A percentile compares a stretch with the other conserved stretches of the same genome.
Evolutionary conservation across 495 filamentous ascomycete genomes (phyloP).

Genomic region (Beverwykella pulmonaria): DNA sequence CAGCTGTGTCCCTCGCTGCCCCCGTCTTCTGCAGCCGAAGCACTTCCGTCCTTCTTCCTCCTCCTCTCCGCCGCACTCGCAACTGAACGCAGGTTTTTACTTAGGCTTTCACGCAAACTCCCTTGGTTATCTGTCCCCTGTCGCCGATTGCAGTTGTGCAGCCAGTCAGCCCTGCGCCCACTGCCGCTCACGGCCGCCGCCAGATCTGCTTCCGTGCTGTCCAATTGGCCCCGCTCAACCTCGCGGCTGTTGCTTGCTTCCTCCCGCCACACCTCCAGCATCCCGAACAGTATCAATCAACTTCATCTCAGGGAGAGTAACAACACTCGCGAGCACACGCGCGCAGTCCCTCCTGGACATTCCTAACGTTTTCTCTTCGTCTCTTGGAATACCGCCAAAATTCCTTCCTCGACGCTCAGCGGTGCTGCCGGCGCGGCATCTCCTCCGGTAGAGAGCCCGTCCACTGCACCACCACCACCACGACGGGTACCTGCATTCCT

Average conservation of each 20-base stretch:
- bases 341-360: background rate
- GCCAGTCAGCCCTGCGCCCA: background rate
- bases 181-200: background rate
- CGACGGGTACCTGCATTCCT: conserved; percentile 18
- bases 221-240: conserved; percentile 13
- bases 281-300: background rate
- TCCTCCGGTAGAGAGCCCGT: conserved; percentile 16
- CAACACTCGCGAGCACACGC: background rate
- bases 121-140: no score
- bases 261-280: conserved; percentile 5
- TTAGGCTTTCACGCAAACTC: no score
- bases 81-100: no score
- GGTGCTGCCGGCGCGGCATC: conserved; percentile 21
- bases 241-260: background rate
- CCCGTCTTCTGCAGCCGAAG: conserved; percentile 1
- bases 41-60: background rate
- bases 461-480: conserved; percentile 14
- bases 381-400: conserved; percentile 32
- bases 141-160: background rate
- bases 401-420: conserved; percentile 18
- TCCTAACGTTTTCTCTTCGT: background rate
- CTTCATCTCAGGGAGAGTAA: background rate
- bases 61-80: background rate
- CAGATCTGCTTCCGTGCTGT: background rate
- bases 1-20: background rate